Percentiles rank a stretch among this genome's conserved stretches.
Evolutionary conservation across 345 rosid species (phyloP).

Genomic region (Eucalyptus pauciflora): DNA sequence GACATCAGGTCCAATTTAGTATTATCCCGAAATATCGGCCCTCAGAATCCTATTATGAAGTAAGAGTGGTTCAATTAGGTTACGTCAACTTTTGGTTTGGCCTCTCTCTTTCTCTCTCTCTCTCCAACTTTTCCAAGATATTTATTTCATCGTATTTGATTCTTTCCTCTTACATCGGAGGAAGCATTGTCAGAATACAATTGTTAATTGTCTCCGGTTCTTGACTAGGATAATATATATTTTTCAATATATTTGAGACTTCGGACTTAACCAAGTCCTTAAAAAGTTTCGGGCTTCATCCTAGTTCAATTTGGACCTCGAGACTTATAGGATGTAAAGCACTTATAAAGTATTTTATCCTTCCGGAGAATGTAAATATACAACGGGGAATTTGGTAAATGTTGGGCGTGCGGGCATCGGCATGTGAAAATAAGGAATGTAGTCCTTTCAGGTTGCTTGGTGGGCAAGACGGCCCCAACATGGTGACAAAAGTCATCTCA

Average conservation of each 20-base stretch:
- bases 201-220: background rate
- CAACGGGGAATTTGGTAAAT: too few species aligned
- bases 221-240: background rate
- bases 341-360: too few species aligned
- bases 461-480: too few species aligned
- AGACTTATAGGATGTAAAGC: too few species aligned
- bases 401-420: rapidly evolving
- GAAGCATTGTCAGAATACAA: background rate
- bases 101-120: background rate
- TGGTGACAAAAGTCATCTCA: background rate
- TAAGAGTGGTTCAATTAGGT: background rate
- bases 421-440: too few species aligned
- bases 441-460: too few species aligned
- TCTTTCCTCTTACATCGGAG: background rate
- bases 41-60: background rate
- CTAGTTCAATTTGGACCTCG: too few species aligned
- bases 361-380: too few species aligned
- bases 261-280: too few species aligned
- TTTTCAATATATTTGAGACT: background rate
- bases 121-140: background rate
- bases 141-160: background rate
- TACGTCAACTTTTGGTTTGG: background rate
- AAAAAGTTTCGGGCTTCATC: rapidly evolving
- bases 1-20: background rate
- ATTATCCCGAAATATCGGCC: background rate